Evolutionary conservation across 116 monocot species (phyloP).

Genomic region (Dioscorea cayenensis): DNA sequence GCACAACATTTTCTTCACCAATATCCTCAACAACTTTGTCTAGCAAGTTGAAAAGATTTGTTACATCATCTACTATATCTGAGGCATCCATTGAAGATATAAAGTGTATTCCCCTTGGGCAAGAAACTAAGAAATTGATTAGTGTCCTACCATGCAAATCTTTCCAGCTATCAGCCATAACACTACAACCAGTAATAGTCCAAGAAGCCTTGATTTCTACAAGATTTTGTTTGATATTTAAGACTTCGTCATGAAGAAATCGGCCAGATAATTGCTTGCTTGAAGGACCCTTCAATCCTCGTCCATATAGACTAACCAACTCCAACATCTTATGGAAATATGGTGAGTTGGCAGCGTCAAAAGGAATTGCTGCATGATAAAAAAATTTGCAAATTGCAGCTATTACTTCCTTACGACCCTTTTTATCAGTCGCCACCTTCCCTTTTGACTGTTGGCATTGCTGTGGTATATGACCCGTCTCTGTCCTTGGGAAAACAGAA

Average conservation of each 20-base stretch:
- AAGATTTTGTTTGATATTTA: conserved; percentile 17
- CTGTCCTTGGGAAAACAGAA: conserved; percentile 12
- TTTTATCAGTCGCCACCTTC: conserved; percentile 19
- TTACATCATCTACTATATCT: conserved; percentile 28
- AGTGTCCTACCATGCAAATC: conserved; percentile 28
- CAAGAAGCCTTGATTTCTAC: conserved; percentile 42
- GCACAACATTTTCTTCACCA: conserved; percentile 45
- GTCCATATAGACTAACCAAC: conserved; percentile 36
- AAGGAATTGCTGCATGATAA: conserved; percentile 39
- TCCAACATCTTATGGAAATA: conserved; percentile 53
- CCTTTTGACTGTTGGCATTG: conserved; percentile 15
- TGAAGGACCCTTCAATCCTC: conserved; percentile 27
- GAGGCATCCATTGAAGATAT: conserved; percentile 38
- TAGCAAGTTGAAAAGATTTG: conserved; percentile 37
- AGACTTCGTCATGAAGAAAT: conserved; percentile 39
- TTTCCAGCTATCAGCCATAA: conserved; percentile 37
- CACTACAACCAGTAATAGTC: conserved; percentile 35
- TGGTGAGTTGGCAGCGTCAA: conserved; percentile 29
- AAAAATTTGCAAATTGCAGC: conserved; percentile 58
- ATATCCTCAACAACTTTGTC: conserved; percentile 46
- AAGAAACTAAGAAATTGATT: conserved; percentile 42
- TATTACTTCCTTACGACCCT: conserved; percentile 26
- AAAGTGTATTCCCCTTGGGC: conserved; percentile 35
- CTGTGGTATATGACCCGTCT: conserved; percentile 3
- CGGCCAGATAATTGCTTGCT: conserved; percentile 25